Conservation (phyloP, 208 protist species). For the Trypanosomatidae sp. region DNA sequence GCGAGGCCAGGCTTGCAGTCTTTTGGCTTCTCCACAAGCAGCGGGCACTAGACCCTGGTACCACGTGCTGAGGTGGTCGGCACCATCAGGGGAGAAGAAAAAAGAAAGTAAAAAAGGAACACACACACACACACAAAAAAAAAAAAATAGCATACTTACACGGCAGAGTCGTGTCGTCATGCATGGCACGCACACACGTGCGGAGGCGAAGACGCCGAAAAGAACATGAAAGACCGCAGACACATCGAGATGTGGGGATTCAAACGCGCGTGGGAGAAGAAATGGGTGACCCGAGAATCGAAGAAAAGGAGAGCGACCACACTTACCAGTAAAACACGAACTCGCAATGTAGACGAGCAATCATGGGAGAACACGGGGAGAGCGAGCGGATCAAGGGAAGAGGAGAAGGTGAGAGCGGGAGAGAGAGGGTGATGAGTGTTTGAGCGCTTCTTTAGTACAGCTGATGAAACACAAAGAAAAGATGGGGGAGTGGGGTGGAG, state of each 20-base stretch:
- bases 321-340: neutral
- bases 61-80: neutral
- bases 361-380: neutral
- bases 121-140: too few relatives aligned
- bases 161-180: neutral
- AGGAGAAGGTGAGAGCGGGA: neutral
- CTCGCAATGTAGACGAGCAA: neutral
- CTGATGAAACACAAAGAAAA: conserved; percentile 16
- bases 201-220: neutral
- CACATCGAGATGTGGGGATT: neutral
- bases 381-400: neutral
- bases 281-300: neutral
- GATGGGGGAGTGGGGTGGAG: neutral
- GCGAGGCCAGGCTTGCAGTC: neutral
- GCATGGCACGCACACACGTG: neutral
- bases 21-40: neutral
- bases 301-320: neutral
- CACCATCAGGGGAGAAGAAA: neutral
- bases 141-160: neutral
- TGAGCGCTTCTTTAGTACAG: neutral
- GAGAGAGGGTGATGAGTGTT: neutral
- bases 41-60: neutral
- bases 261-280: neutral
- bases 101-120: neutral
- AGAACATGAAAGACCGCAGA: neutral